Evolutionary conservation across 352 stramenopile genomes (phyloP).

Genomic region (Pythium folliculosum): DNA sequence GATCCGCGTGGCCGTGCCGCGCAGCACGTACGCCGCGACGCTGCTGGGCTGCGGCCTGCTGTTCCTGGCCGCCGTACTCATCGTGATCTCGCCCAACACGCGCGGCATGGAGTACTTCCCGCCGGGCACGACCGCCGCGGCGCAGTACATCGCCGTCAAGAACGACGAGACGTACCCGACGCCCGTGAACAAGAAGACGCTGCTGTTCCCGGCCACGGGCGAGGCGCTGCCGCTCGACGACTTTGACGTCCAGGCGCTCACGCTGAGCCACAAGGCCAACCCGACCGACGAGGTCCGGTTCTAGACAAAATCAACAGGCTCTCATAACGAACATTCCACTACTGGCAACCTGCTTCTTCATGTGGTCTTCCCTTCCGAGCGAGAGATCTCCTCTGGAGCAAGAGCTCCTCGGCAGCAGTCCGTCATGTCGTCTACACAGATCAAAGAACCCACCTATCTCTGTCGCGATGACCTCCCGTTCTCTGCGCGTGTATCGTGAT

Average conservation of each 20-base stretch:
- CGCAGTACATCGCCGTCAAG: constrained; percentile 13
- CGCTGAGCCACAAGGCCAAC: constrained; percentile 10
- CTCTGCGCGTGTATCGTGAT: not conserved
- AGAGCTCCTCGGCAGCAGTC: too few relatives aligned
- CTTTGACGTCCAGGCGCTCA: constrained; percentile 21
- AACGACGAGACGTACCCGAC: constrained; percentile 20
- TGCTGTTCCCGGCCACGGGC: constrained; percentile 22
- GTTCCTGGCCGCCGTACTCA: constrained; percentile 28
- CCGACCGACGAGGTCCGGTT: constrained; percentile 12
- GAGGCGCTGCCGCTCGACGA: constrained; percentile 15
- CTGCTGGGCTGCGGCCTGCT: constrained; percentile 40
- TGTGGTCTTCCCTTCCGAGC: too few relatives aligned
- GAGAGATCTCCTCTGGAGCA: too few relatives aligned
- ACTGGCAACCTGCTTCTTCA: too few relatives aligned
- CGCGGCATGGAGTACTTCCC: constrained; percentile 34
- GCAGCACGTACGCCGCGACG: constrained; percentile 41
- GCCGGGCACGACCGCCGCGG: constrained; percentile 20
- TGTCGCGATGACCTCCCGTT: not conserved
- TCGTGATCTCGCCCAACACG: constrained; percentile 32
- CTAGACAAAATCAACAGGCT: not conserved
- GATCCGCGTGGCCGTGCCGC: constrained; percentile 18
- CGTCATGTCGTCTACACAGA: too few relatives aligned
- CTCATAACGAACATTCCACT: not conserved
- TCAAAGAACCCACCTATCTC: not conserved
- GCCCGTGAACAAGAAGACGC: constrained; percentile 19